phyloP scores from a whole-genome alignment of 306 rosid genomes.

The Pyrus bretschneideri region DNA sequence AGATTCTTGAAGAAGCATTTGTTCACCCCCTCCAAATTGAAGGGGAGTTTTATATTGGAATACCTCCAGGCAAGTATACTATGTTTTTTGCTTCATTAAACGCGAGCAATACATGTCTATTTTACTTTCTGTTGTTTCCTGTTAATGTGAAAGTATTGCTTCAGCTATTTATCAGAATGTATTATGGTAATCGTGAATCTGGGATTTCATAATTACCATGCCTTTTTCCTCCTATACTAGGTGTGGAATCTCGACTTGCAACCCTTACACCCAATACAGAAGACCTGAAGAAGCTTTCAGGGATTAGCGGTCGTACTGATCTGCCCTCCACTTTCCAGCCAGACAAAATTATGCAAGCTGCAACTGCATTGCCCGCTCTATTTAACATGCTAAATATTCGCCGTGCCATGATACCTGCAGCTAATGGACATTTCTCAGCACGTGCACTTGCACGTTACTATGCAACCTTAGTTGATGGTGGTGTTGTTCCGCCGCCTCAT shows the following conservation, averaged over 20 bases:
- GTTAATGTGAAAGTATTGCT: neutral
- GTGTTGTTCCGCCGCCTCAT: conserved; percentile 76
- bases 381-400: conserved; percentile 71
- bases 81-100: neutral
- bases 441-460: conserved; percentile 96
- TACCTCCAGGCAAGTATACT: conserved; percentile 79
- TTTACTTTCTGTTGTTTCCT: neutral
- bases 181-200: neutral
- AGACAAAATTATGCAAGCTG: conserved; percentile 39
- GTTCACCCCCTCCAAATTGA: conserved; percentile 73
- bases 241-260: conserved; percentile 96
- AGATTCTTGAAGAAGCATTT: conserved; percentile 89
- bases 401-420: conserved; percentile 91
- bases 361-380: conserved; percentile 40
- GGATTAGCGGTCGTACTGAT: conserved; percentile 31
- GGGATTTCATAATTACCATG: conserved; percentile 10
- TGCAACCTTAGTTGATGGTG: conserved; percentile 81
- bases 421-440: conserved; percentile 90
- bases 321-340: conserved; percentile 78
- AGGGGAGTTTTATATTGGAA: conserved; percentile 92
- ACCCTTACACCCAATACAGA: conserved; percentile 56
- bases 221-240: conserved; percentile 24
- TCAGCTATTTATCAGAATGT: neutral
- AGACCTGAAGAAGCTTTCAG: conserved; percentile 49
- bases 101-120: neutral